Conservation (phyloP, 805 yeast genomes). For the Vanderwaltozyma polyspora region DNA sequence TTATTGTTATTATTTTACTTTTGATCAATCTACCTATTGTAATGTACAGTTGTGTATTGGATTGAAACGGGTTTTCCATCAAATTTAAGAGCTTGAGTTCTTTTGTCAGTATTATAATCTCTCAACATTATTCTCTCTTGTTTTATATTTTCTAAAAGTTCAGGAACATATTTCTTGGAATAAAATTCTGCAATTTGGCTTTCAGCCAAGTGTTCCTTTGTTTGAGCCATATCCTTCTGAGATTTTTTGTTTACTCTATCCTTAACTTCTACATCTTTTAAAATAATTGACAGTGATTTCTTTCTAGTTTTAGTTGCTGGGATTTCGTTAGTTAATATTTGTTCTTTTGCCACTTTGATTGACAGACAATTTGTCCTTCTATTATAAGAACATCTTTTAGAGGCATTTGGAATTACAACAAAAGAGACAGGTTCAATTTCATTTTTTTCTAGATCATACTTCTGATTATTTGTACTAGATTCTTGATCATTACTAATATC, state of each 20-base stretch:
- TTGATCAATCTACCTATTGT: no score
- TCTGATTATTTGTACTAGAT: no score
- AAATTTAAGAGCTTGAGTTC: no score
- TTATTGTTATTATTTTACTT: no score
- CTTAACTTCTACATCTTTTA: background rate
- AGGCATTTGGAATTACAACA: background rate
- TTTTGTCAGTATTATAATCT: no score
- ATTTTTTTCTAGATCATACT: background rate
- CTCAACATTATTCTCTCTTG: no score
- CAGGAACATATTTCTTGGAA: background rate
- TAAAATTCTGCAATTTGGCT: background rate
- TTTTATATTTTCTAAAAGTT: background rate
- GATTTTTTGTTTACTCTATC: no score
- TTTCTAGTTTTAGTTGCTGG: background rate
- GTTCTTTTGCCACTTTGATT: background rate
- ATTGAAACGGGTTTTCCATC: no score
- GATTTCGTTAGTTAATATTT: background rate
- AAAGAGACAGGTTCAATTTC: background rate
- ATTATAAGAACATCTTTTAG: constrained; percentile 1
- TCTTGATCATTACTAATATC: no score
- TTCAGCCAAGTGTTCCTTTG: no score
- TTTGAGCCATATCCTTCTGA: no score
- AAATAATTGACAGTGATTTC: background rate
- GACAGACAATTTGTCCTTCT: background rate
- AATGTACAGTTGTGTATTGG: no score